Percentiles rank a stretch among this genome's conserved stretches.
These are phyloP conservation scores for Chrysoporthe cubensis DNA, from an alignment of 2,329 filamentous ascomycete genomes.

Conservation along the genomic window DNA sequence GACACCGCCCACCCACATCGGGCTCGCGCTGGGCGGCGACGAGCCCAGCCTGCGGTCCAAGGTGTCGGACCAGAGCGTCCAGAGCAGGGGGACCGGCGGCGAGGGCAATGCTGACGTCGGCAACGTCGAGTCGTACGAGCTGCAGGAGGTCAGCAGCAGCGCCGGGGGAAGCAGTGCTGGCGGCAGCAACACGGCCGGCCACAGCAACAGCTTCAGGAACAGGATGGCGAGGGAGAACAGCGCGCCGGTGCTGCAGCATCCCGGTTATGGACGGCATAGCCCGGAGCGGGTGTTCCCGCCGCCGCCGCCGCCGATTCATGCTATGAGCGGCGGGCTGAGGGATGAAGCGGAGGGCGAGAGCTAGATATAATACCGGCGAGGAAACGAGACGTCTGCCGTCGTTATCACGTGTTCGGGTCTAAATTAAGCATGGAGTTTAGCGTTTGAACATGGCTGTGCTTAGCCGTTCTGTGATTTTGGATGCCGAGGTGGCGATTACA, in stretches of 20 bases:
- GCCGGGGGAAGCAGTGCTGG: constrained; percentile 27
- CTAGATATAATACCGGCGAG: not conserved
- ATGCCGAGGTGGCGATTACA: not conserved
- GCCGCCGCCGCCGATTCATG: constrained; percentile 20
- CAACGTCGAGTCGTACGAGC: constrained; percentile 50
- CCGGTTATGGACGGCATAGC: constrained; percentile 48
- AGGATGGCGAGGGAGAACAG: constrained; percentile 35
- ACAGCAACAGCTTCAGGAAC: constrained; percentile 25
- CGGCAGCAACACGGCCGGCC: constrained; percentile 23
- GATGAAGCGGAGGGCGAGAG: constrained; percentile 19
- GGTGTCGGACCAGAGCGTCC: constrained; percentile 35
- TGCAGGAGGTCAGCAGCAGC: constrained; percentile 47
- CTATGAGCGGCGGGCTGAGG: constrained; percentile 28
- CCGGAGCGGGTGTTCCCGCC: constrained; percentile 29
- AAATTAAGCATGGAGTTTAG: constrained; percentile 27
- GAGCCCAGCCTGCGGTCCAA: constrained; percentile 39
- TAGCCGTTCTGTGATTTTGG: not conserved
- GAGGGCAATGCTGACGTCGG: constrained; percentile 28
- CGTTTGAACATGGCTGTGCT: not conserved
- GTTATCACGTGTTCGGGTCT: not conserved
- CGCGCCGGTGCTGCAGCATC: constrained; percentile 51
- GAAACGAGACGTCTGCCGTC: not conserved
- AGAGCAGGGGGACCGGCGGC: constrained; percentile 31
- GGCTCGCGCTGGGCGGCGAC: constrained; percentile 49
- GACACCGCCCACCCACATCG: constrained; percentile 40